Conservation (phyloP, 2,329 filamentous ascomycete species). For the Chaetomium strumarium region DNA sequence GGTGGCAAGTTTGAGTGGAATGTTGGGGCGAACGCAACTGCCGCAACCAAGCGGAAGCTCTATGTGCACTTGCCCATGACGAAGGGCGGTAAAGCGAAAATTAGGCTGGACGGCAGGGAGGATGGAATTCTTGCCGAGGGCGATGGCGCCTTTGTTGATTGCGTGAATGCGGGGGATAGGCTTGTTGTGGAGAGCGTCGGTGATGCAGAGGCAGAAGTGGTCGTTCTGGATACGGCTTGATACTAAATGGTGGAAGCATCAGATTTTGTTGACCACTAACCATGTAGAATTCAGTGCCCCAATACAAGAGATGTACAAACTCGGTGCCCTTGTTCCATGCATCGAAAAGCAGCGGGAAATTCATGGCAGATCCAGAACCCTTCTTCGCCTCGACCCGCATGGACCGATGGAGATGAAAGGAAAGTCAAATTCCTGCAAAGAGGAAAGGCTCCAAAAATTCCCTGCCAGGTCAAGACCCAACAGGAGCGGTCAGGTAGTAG, state of each 20-base stretch:
- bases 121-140: slow-evolving; percentile 66
- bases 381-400: slow-evolving; percentile 21
- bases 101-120: slow-evolving; percentile 60
- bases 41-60: slow-evolving; percentile 59
- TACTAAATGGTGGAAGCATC: background rate
- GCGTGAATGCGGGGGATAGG: slow-evolving; percentile 58
- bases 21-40: slow-evolving; percentile 54
- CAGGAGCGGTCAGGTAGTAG: slow-evolving; percentile 72
- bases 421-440: slow-evolving; percentile 30
- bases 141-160: slow-evolving; percentile 71
- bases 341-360: too few relatives aligned
- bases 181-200: slow-evolving; percentile 62
- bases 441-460: slow-evolving; percentile 67
- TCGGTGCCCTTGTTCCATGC: background rate
- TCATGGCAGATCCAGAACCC: background rate
- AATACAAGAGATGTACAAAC: background rate
- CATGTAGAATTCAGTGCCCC: background rate
- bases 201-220: slow-evolving; percentile 62
- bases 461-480: slow-evolving; percentile 62
- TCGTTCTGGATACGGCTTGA: slow-evolving; percentile 58
- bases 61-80: slow-evolving; percentile 79
- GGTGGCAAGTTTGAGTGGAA: slow-evolving; percentile 63
- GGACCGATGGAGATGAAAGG: slow-evolving; percentile 45
- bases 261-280: background rate
- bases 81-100: slow-evolving; percentile 65